phyloP scores from a whole-genome alignment of 345 rosid species.

The Clarkia xantiana region DNA sequence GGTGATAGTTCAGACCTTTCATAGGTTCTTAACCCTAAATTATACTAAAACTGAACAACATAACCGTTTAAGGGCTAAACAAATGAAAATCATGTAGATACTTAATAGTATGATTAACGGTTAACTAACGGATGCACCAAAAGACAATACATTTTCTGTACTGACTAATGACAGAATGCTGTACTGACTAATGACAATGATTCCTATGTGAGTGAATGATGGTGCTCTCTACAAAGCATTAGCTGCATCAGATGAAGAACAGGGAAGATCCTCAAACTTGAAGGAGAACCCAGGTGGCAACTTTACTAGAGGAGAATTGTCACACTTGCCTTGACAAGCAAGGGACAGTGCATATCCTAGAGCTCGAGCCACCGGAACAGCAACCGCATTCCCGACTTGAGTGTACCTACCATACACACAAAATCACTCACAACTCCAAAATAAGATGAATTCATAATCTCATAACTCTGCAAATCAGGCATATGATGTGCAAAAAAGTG shows the following conservation, averaged over 20 bases:
- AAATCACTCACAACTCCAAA: background rate
- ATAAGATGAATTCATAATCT: background rate
- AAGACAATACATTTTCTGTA: no score
- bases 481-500: background rate
- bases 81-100: no score
- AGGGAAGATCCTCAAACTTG: slow-evolving; percentile 1
- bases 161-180: no score
- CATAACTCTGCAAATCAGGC: background rate
- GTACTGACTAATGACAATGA: no score
- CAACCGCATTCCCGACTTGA: slow-evolving; percentile 77
- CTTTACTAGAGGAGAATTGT: slow-evolving; percentile 17
- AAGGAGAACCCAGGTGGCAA: slow-evolving; percentile 27
- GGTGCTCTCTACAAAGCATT: background rate
- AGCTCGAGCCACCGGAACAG: slow-evolving; percentile 61
- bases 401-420: slow-evolving; percentile 25
- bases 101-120: no score
- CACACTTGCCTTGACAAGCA: slow-evolving; percentile 21
- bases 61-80: no score
- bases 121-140: no score
- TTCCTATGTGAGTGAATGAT: no score
- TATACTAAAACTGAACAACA: no score
- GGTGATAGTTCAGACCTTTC: no score
- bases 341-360: slow-evolving; percentile 38
- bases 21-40: no score
- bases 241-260: slow-evolving; percentile 19